phyloP scores from a whole-genome alignment of 2,329 filamentous ascomycete genomes.

The Lachnellula subtilissima region DNA sequence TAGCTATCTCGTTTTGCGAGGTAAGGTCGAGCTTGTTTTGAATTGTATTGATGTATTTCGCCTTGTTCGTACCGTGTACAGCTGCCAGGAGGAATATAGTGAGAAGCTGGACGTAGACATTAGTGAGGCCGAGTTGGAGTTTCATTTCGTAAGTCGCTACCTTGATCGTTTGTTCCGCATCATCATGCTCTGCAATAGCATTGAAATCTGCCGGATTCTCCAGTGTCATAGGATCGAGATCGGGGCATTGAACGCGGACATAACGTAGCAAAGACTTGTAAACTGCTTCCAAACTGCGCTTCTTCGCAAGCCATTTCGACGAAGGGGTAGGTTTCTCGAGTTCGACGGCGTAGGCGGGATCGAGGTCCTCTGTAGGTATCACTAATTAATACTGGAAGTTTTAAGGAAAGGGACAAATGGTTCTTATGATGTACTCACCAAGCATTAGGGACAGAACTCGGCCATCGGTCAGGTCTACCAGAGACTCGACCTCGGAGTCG shows the following conservation, averaged over 20 bases:
- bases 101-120: constrained; percentile 46
- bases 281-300: constrained; percentile 48
- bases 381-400: constrained; percentile 27
- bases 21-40: constrained; percentile 37
- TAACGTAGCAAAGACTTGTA: constrained; percentile 52
- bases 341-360: constrained; percentile 51
- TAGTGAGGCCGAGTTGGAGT: constrained; percentile 14
- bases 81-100: constrained; percentile 60
- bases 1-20: constrained; percentile 37
- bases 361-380: constrained; percentile 52
- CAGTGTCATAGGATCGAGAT: constrained; percentile 45
- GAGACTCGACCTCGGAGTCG: constrained; percentile 24
- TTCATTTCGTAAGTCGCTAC: constrained; percentile 30
- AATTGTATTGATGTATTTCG: constrained; percentile 47
- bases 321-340: constrained; percentile 42
- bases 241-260: constrained; percentile 48
- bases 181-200: constrained; percentile 52
- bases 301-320: constrained; percentile 37
- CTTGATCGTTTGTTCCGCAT: constrained; percentile 50
- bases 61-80: constrained; percentile 53
- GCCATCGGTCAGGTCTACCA: constrained; percentile 33
- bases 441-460: constrained; percentile 31
- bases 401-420: background rate
- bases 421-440: constrained; percentile 35
- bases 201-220: constrained; percentile 50